phyloP scores from a whole-genome alignment of 2,329 filamentous ascomycete species.

The Hysterium pulicare region DNA sequence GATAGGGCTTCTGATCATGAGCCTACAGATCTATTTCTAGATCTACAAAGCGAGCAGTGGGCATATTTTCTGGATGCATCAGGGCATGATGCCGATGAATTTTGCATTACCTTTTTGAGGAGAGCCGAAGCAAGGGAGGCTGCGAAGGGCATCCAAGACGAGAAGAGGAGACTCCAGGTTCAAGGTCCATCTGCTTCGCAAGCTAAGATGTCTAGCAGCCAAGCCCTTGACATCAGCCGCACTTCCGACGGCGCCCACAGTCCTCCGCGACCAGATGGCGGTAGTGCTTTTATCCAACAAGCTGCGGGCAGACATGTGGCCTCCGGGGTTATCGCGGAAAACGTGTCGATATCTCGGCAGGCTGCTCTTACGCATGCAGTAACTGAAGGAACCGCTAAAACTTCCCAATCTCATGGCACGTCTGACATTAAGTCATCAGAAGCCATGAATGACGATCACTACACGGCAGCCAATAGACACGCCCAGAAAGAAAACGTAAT shows the following conservation, averaged over 20 bases:
- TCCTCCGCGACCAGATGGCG: not conserved
- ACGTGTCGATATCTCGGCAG: too few species aligned
- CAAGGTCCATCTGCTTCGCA: not conserved
- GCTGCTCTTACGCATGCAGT: not conserved
- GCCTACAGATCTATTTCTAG: slow-evolving; percentile 21
- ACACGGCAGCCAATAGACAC: too few species aligned
- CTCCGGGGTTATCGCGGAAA: too few species aligned
- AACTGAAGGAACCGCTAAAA: not conserved
- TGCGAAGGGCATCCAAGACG: slow-evolving; percentile 13
- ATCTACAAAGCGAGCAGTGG: slow-evolving; percentile 10
- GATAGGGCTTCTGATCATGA: slow-evolving; percentile 9
- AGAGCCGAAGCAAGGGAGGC: slow-evolving; percentile 20
- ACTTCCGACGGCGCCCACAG: slow-evolving; percentile 5
- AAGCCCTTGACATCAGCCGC: slow-evolving; percentile 3
- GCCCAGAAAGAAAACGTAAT: too few species aligned
- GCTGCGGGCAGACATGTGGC: too few species aligned
- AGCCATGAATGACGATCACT: too few species aligned
- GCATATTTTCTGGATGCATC: slow-evolving; percentile 23
- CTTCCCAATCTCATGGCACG: not conserved
- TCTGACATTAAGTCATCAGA: too few species aligned
- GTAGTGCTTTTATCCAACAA: too few species aligned
- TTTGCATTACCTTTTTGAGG: slow-evolving; percentile 20
- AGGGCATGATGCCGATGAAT: slow-evolving; percentile 11
- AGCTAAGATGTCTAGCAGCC: slow-evolving; percentile 3
- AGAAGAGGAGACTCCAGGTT: slow-evolving; percentile 1